phyloP scores from a whole-genome alignment of 805 yeast genomes.

The Yamadazyma laniorum region DNA sequence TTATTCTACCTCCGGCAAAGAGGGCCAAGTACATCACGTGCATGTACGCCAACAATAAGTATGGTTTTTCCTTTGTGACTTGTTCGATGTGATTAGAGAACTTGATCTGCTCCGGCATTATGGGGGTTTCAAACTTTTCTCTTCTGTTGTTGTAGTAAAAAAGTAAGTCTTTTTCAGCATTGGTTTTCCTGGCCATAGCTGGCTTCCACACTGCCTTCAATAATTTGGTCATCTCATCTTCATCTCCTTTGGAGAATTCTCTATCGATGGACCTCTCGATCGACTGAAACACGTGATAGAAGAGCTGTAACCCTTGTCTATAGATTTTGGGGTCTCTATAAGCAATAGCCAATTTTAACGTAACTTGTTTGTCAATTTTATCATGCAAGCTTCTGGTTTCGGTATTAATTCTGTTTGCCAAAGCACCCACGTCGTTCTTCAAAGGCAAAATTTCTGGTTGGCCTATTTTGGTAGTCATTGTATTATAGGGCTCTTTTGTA shows the following conservation, averaged over 20 bases:
- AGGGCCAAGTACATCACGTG: constrained; percentile 83
- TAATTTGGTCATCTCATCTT: constrained; percentile 42
- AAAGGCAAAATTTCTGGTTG: constrained; percentile 55
- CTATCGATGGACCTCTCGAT: constrained; percentile 52
- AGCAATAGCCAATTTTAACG: constrained; percentile 70
- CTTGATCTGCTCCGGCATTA: constrained; percentile 58
- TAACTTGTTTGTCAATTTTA: constrained; percentile 64
- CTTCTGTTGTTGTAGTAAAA: constrained; percentile 60
- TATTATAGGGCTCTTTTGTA: too few relatives aligned
- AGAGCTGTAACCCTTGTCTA: constrained; percentile 77
- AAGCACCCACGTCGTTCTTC: constrained; percentile 78
- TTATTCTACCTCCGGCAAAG: constrained; percentile 80
- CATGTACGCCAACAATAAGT: constrained; percentile 72
- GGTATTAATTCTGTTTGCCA: constrained; percentile 75
- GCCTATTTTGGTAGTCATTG: neutral
- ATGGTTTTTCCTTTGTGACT: constrained; percentile 60
- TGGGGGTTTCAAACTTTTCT: constrained; percentile 56
- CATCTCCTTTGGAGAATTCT: constrained; percentile 40
- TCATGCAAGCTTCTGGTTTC: constrained; percentile 68
- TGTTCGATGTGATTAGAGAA: constrained; percentile 59
- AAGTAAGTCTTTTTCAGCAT: constrained; percentile 59
- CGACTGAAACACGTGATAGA: constrained; percentile 66
- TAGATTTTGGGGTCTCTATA: constrained; percentile 71
- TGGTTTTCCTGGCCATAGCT: constrained; percentile 60
- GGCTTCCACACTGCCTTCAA: constrained; percentile 66